A percentile compares a stretch with the other conserved stretches of the same genome.
Conservation (phyloP, 2,329 filamentous ascomycete species). For the Cylindrodendrum hubeiense region DNA sequence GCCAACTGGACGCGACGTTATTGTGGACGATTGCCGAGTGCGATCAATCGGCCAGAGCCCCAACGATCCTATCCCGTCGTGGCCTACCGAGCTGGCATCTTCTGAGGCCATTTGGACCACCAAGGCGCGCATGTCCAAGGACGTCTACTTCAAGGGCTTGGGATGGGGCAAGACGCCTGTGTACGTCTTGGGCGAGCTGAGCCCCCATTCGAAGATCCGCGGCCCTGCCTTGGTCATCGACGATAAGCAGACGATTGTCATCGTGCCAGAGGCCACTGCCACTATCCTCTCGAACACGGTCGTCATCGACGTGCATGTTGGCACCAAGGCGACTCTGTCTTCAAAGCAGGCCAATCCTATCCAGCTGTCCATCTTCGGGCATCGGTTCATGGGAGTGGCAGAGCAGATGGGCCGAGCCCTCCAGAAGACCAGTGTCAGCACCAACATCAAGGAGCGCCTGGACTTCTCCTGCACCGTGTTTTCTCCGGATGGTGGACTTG, state of each 20-base stretch:
- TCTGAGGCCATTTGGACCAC: slow-evolving; percentile 65
- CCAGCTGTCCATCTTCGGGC: slow-evolving; percentile 81
- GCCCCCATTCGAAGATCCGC: slow-evolving; percentile 76
- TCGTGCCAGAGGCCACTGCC: slow-evolving; percentile 82
- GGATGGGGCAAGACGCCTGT: slow-evolving; percentile 82
- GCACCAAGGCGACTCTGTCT: slow-evolving; percentile 44
- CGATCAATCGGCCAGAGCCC: slow-evolving; percentile 88
- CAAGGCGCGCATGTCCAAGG: slow-evolving; percentile 73
- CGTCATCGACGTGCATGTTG: slow-evolving; percentile 80
- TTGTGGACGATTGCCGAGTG: slow-evolving; percentile 88
- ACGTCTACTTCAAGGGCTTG: slow-evolving; percentile 83
- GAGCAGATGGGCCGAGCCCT: slow-evolving; percentile 85
- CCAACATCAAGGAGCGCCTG: slow-evolving; percentile 83
- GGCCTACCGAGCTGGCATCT: slow-evolving; percentile 80
- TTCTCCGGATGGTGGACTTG: slow-evolving; percentile 78
- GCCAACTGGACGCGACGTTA: slow-evolving; percentile 83
- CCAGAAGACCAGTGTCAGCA: slow-evolving; percentile 83
- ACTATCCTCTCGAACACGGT: slow-evolving; percentile 86
- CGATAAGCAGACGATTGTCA: slow-evolving; percentile 89
- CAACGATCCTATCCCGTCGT: slow-evolving; percentile 82
- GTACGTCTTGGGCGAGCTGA: slow-evolving; percentile 81
- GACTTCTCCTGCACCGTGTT: slow-evolving; percentile 87
- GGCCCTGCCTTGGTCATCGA: slow-evolving; percentile 89
- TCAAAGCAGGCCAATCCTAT: slow-evolving; percentile 75
- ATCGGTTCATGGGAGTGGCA: slow-evolving; percentile 86